phyloP scores from a whole-genome alignment of 257 asterid genomes.

The Nicotiana tomentosiformis region DNA sequence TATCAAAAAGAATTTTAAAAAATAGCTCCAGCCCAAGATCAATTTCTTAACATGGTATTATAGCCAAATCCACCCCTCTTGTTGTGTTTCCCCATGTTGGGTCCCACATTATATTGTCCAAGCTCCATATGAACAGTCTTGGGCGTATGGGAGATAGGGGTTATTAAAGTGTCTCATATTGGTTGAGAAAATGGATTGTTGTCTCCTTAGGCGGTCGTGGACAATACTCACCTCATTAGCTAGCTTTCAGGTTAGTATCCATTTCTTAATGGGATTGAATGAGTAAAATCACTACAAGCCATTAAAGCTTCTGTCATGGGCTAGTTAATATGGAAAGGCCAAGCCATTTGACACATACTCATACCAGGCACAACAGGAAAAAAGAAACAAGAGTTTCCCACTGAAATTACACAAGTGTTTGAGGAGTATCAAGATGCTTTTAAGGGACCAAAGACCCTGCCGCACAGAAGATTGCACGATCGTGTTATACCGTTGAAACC shows the following conservation, averaged over 20 bases:
- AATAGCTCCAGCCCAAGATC: too few species aligned
- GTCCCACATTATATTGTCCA: background rate
- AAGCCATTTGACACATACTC: background rate
- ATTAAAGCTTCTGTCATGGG: background rate
- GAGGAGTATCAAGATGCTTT: background rate
- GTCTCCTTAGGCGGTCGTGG: background rate
- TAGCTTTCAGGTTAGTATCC: background rate
- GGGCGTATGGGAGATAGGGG: background rate
- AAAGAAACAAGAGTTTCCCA: background rate
- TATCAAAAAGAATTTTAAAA: too few species aligned
- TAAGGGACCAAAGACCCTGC: background rate
- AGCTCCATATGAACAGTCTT: background rate
- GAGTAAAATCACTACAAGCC: background rate
- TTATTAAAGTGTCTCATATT: background rate
- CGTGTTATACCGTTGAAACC: background rate
- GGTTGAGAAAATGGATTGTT: background rate
- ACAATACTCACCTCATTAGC: background rate
- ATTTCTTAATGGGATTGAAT: background rate
- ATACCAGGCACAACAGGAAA: background rate
- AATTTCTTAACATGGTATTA: background rate
- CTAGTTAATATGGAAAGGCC: background rate
- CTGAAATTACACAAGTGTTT: background rate
- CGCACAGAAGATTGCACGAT: background rate
- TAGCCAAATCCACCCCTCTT: background rate
- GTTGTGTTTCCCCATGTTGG: background rate